These are phyloP conservation scores for Mayamaea pseudoterrestris DNA, from an alignment of 108 stramenopile species.

Conservation along the genomic window DNA sequence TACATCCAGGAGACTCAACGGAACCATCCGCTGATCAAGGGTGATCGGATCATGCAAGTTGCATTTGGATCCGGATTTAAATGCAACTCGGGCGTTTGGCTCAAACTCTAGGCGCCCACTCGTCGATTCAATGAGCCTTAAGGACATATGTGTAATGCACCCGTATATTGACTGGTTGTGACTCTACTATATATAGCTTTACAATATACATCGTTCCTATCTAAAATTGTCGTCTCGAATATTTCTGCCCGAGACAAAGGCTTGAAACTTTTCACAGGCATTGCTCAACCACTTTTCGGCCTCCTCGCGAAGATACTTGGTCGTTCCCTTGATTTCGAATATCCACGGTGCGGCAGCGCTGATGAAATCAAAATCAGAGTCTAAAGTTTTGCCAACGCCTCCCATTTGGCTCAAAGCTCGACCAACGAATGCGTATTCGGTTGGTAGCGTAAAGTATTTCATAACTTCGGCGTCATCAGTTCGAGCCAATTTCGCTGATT, in stretches of 20 bases:
- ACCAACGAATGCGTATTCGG: slow-evolving; percentile 80
- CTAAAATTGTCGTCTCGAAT: no score
- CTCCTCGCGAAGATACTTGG: slow-evolving; percentile 60
- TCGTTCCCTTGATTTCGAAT: slow-evolving; percentile 69
- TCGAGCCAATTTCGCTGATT: slow-evolving; percentile 6
- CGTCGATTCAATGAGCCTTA: no score
- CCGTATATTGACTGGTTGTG: no score
- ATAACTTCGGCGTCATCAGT: slow-evolving; percentile 76
- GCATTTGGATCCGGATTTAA: slow-evolving; percentile 99
- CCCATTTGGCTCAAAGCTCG: slow-evolving; percentile 78
- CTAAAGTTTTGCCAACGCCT: slow-evolving; percentile 69
- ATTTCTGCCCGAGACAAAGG: no score
- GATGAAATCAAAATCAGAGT: slow-evolving; percentile 78
- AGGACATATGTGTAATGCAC: no score
- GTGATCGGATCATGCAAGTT: slow-evolving; percentile 87
- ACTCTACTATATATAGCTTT: no score
- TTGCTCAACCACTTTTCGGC: slow-evolving; percentile 1
- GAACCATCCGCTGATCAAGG: slow-evolving; percentile 80
- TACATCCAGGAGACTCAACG: slow-evolving; percentile 88
- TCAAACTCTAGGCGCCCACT: slow-evolving; percentile 55
- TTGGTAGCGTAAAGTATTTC: slow-evolving; percentile 68
- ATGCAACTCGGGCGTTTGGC: slow-evolving; percentile 95
- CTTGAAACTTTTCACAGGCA: no score
- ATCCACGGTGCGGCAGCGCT: slow-evolving; percentile 65
- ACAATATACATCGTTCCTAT: no score